Base-by-base conservation (phyloP, 2,329 filamentous ascomycete genomes). In the Ophioceras dolichostomum region DNA sequence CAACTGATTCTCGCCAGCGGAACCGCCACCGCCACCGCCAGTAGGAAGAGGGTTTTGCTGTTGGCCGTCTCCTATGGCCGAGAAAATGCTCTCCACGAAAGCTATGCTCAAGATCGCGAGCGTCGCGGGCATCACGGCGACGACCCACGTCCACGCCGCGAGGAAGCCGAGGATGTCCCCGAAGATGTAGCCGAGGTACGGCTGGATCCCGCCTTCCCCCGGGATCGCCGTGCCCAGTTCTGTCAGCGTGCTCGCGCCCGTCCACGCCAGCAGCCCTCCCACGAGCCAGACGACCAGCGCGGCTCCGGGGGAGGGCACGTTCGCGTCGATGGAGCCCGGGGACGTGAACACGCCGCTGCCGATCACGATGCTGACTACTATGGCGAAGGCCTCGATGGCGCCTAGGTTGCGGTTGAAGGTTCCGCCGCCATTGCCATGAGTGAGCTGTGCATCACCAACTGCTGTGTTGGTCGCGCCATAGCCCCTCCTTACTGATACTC, bases 311-410 rank as follows among this genome's bases (percentile, higher is more conserved):
- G 75, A 79, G 0, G 73, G 72, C 3, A 78, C 73, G 44, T 79
- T 76, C 13, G 67, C 67, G 47, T 79, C 73, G 41, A 80, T 74
- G 10, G 73, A 65, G 0, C 73, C 72, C 0, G 75, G 75, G 2
- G 74, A 78, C 0, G 76, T 77, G 45, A 80, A 80, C 14, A 80
- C 69, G 24, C 76, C 75, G 37, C 70, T 74, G 7, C 76, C 76
- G 34, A 79, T 76, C 38, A 78, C 73, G 42, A 79, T 72, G 46
- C 70, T 73, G 41, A 79, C 67, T 29, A 79, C 61, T 33, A 79
- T 72, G 17, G 69, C 70, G 43, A 77, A 78, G 0, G 65, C 65
- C 45, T 70, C 65, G 20, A 61, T 39, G 9, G 64, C 52, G 19
- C 64, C 66, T 4, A 68, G 61, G 43, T 61, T 65, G n/a, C 59